Evolutionary conservation across 371 early-diverging fungal genomes (phyloP), one percentile per base, ranked within the genome.

Genomic region (Apophysomyces trapeziformis): DNA sequence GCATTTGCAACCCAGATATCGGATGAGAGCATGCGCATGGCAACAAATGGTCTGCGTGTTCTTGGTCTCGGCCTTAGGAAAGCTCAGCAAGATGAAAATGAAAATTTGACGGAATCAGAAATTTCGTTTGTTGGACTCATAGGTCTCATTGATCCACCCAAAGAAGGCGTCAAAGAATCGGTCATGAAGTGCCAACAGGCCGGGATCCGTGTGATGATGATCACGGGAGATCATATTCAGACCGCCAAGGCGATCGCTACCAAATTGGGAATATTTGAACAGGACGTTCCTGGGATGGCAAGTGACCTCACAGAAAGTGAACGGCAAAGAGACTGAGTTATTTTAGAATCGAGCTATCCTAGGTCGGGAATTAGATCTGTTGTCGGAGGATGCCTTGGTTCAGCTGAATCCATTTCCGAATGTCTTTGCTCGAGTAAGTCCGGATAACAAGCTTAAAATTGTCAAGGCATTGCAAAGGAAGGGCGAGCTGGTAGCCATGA

Each of bases 401-500:
- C 87, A 80, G 14, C 72, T 96, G 39, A 77, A 85, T 6, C 93
- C 95, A 16, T 93, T 96, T 64, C 97, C 96, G 7, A 87, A 87
- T 32, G 96, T 98, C 1, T 94, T 98, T 85, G 97, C 99, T 2
- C 88, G 99, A 60, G 94, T 95, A 68, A 89, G 87, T 61, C 99
- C 99, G 0, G 96, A 98, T 69, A 97, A 96, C 75, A 99, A 99
- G 79, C 83, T 97, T 50, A 94, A 93, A 77, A 94, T 99, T 75
- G 96, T 99, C 16, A 84, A 89, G 67, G 95, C 98, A 1, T 75
- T 99, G 63, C 96, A 99, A 72, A 75, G 87, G 38, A 84, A 90
- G 57, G 89, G 89, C 8, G 89, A 90, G 56, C 74, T 85, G 1
- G 91, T 85, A 38, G 90, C 89, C 38, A 90, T 91, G 93, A 94